Evolutionary conservation across 805 yeast genomes (phyloP), one percentile per base, ranked within the genome.

Genomic region (Lachancea meyersii): DNA sequence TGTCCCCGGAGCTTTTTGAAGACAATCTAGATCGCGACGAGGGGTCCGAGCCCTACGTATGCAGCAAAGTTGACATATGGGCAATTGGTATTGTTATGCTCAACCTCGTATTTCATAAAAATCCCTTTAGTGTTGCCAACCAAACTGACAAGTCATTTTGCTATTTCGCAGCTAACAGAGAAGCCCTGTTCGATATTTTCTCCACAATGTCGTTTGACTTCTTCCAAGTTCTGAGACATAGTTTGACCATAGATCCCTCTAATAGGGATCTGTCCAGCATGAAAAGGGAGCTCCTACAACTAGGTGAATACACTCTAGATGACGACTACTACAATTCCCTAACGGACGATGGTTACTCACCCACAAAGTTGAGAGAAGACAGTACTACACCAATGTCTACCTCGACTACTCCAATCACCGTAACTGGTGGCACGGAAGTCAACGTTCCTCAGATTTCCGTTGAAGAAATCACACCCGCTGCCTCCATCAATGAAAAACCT

Each of bases 1-100:
- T 88, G 97, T 94, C 96, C 0, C 97, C 97, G 1, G 97, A 88
- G 58, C 65, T 87, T 44, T 81, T 87, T 57, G 95, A 87, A 40
- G 52, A 57, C 6, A 62, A 63, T 52, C 46, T 61, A 30, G 67
- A 62, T 43, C 40, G 55, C 28, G 61, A 64, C 22, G 67, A 68
- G 35, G 61, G 65, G 33, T 65, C 77, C 38, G 76, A 75, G 27
- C 68, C 72, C 33, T 89, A 88, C 60, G 83, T 82, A 53, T 86
- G 95, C 7, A 78, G 80, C 17, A 82, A 84, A 61, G 82, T 84
- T 39, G 96, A 88, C 64, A 70, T 88, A 38, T 88, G 97, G 97
- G 80, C 96, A 0, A 65, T 85, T 46, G 97, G 96, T 22, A 79
- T 88, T 45, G 85, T 87, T 35, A 69, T 88, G 45, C 67, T 88